phyloP scores from a whole-genome alignment of 148 eudicot genomes.

The Camellia sinensis region DNA sequence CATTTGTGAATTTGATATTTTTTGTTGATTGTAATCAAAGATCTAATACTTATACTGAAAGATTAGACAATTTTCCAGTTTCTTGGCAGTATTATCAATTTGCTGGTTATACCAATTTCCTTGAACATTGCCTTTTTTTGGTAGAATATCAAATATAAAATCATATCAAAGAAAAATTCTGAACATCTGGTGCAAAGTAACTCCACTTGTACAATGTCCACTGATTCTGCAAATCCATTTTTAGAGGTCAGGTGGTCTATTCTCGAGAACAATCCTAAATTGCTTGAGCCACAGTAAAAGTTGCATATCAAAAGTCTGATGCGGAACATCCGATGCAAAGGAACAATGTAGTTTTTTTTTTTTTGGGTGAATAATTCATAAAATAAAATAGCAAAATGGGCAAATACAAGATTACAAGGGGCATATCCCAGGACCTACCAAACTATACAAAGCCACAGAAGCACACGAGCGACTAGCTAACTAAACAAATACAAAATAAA shows the following conservation, averaged over 20 bases:
- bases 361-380: too few relatives aligned
- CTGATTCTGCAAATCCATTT: neutral
- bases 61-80: neutral
- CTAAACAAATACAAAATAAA: too few relatives aligned
- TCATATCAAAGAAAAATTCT: neutral
- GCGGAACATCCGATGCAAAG: neutral
- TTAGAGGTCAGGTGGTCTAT: neutral
- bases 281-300: neutral
- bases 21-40: neutral
- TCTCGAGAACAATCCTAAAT: neutral
- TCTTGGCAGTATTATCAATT: neutral
- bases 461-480: too few relatives aligned
- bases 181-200: slow-evolving; percentile 3
- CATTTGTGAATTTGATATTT: neutral
- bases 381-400: too few relatives aligned
- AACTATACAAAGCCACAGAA: too few relatives aligned
- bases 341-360: neutral
- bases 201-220: neutral
- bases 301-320: neutral
- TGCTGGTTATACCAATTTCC: neutral
- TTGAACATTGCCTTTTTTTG: neutral
- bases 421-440: too few relatives aligned
- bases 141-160: neutral
- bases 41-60: neutral
- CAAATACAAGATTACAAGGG: too few relatives aligned